A percentile compares a stretch with the other conserved stretches of the same genome.
These are phyloP conservation scores for Eucalyptus microcorys DNA, from an alignment of 345 rosid genomes.

Conservation along the genomic window DNA sequence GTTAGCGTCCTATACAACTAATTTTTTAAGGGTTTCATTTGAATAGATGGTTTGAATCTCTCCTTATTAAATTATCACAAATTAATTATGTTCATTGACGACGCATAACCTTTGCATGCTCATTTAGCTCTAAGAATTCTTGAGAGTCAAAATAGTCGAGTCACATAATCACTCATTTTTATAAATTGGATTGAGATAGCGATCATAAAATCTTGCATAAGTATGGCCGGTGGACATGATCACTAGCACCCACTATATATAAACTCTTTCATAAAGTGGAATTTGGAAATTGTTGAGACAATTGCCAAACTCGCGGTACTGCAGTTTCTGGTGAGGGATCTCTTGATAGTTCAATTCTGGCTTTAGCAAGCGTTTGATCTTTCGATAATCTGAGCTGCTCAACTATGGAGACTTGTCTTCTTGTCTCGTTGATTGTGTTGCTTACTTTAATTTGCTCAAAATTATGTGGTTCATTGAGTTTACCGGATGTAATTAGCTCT, in stretches of 20 bases:
- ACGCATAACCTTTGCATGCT: neutral
- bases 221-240: neutral
- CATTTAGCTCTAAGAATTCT: neutral
- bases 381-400: neutral
- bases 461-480: neutral
- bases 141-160: neutral
- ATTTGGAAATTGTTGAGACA: neutral
- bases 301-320: slow-evolving; percentile 16
- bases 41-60: neutral
- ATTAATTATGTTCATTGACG: neutral
- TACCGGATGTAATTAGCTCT: neutral
- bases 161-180: neutral
- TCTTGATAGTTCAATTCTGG: no score
- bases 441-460: neutral
- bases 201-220: neutral
- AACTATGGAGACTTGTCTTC: neutral
- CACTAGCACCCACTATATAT: neutral
- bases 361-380: neutral
- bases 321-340: slow-evolving; percentile 63
- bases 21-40: neutral
- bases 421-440: neutral
- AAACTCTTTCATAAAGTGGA: neutral
- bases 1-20: neutral
- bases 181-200: neutral
- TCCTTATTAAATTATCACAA: neutral